Base-by-base conservation (phyloP, 2,329 filamentous ascomycete genomes). In the Trichophaea hybrida region DNA sequence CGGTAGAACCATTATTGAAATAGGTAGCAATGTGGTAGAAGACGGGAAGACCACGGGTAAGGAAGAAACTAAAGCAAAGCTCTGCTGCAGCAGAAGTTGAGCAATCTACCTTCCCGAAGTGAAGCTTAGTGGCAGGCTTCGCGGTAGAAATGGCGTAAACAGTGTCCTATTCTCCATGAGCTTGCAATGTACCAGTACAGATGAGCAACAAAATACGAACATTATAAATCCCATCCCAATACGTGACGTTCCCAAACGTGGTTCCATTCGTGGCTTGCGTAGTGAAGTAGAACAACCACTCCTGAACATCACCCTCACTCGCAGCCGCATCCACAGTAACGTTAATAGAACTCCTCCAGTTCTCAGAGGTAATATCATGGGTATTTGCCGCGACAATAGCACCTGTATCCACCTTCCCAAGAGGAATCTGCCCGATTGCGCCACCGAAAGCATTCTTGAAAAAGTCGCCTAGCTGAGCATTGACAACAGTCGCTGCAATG, bases 211-310 rank as follows among this genome's bases (percentile, higher is more conserved):
- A 15, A 7, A 15, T 4, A 54, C 33, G 44, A 40, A 53, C 63
- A 35, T 64, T 57, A 31, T 64, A 65, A 46, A 65, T 51, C 4
- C 57, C 55, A 54, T 65, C 63, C 63, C 63, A 65, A 38, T 54
- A 59, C n/a, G 63, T 65, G 33, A 46, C 57, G 49, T 65, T 65
- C 48, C 53, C 55, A 40, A 8, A 10, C 8, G 13, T 13, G n/a
- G 63, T 65, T 38, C 55, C 56, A 50, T 65, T 65, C 35, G 59
- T 50, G 46, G 46, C 56, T 15, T 56, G 54, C 15, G 62, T 59
- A 6, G 63, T 65, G 35, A 65, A 65, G 49, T 65, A 65, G 24
- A 62, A 60, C 40, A 60, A 57, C 63, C 63, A 65, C 54, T 64
- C 63, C 35, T 63, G 52, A 12, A 52, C 50, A 46, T 57, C 57